Evolutionary conservation across 306 rosid genomes (phyloP), one percentile per base, ranked within the genome.

Genomic region (Glycine tomentella): DNA sequence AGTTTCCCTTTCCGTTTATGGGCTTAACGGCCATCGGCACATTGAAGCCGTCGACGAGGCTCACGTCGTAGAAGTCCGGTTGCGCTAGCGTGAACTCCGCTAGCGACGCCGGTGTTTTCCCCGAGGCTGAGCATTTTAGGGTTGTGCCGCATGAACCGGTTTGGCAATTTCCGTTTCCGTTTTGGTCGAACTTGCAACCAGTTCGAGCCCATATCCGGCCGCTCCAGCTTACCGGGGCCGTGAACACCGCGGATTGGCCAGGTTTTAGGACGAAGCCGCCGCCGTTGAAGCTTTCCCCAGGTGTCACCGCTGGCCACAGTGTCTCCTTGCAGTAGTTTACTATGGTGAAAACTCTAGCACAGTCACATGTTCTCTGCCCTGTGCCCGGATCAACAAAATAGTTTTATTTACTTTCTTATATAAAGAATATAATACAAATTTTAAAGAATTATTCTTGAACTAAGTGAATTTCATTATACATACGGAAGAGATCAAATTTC

Each of bases 151-250:
- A 95, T 5, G 87, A 61, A 2, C 95, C 98, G 1, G 98, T 95
- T 62, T 87, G 87, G 82, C 99, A 95, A 0, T 71, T 1, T 0
- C 97, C 97, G 2, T 11, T 65, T 3, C 97, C 99, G n/a, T 4
- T 52, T 25, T 72, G 52, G 87, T 91, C 89, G 64, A 95, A 95
- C n/a, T 83, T 87, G 92, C 99, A 95, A 0, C 99, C 97, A 2
- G 94, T 93, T 81, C 99, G 88, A 13, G 94, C 97, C 98, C 98
- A 95, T 10, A 95, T 91, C n/a, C 99, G 82, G 3, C 99, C 99
- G 0, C 86, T 78, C 99, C 99, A 95, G 0, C 90, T 72, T 0
- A 88, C 79, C 3, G 98, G 98, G 12, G 97, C 97, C 0, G 89
- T 93, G 84, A 83, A 84, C 3, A 91, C 89, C 0, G 51, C 7